Evolutionary conservation across 306 rosid genomes (phyloP).

Genomic region (Inga laurina): DNA sequence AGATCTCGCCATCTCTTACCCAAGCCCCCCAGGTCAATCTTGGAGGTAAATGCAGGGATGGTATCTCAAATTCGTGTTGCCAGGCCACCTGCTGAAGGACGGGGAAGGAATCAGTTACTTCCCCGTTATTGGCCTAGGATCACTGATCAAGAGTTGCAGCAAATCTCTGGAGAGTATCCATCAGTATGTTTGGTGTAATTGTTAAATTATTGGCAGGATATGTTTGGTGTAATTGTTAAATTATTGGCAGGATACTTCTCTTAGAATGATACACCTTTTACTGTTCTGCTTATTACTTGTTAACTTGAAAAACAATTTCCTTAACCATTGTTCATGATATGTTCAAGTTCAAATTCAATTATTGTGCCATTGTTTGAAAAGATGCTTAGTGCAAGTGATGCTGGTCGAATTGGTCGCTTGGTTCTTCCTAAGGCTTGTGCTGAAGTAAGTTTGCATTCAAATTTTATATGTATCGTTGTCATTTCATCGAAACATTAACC

Average conservation of each 20-base stretch:
- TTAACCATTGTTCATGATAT: conserved; percentile 56
- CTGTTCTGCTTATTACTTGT: conserved; percentile 23
- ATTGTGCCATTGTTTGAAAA: conserved; percentile 96
- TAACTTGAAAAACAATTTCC: conserved; percentile 34
- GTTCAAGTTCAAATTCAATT: conserved; percentile 87
- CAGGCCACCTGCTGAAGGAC: conserved; percentile 99
- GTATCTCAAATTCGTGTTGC: conserved; percentile 90
- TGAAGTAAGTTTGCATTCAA: conserved; percentile 60
- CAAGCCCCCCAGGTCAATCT: conserved; percentile 80
- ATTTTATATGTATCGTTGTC: conserved; percentile 15
- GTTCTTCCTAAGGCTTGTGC: conserved; percentile 99
- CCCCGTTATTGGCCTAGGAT: conserved; percentile 99
- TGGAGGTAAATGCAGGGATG: conserved; percentile 66
- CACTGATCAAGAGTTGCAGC: conserved; percentile 96
- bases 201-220: conserved; percentile 2
- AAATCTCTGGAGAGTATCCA: conserved; percentile 99
- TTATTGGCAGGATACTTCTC: conserved; percentile 19
- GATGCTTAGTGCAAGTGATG: conserved; percentile 99
- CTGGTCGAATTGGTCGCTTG: conserved; percentile 98
- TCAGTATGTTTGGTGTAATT: conserved; percentile 27
- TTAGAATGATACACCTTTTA: conserved; percentile 20
- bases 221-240: conserved; percentile 28
- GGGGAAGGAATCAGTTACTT: conserved; percentile 96
- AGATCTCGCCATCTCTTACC: conserved; percentile 87
- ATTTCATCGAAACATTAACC: conserved; percentile 22